Conservation (phyloP, 305 asterid species). For the Fraxinus platypoda region DNA sequence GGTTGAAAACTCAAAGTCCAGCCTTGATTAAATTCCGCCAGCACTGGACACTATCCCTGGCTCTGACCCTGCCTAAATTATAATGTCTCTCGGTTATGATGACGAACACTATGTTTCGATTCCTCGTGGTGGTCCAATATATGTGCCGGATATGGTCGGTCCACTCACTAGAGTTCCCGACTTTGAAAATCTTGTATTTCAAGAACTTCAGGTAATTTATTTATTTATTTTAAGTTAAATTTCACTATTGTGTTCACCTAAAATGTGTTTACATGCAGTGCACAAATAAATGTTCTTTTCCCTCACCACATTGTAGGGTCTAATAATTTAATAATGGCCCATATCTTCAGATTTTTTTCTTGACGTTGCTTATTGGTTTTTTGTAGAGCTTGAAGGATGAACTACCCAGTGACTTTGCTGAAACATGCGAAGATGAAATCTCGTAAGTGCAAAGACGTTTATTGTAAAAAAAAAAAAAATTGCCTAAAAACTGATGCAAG, state of each 20-base stretch:
- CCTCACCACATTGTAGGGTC: background rate
- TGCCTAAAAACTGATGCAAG: background rate
- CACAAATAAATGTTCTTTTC: background rate
- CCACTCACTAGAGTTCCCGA: conserved; percentile 60
- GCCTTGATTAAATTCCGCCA: background rate
- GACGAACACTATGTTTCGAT: conserved; percentile 46
- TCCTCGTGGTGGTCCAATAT: conserved; percentile 88
- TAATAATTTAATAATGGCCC: background rate
- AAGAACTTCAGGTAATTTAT: conserved; percentile 59
- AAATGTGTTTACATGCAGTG: background rate
- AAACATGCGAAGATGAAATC: conserved; percentile 49
- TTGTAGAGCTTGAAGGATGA: conserved; percentile 57
- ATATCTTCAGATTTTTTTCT: background rate
- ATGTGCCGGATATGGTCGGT: conserved; percentile 60
- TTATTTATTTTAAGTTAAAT: background rate
- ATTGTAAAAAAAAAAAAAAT: background rate
- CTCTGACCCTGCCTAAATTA: background rate
- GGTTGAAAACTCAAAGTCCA: no score
- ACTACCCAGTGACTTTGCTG: conserved; percentile 39
- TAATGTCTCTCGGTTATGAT: conserved; percentile 22
- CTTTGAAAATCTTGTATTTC: conserved; percentile 52
- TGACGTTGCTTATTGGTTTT: conserved; percentile 1
- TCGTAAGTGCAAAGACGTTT: conserved; percentile 44
- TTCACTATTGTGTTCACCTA: background rate
- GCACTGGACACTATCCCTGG: background rate